Percentiles rank a stretch among this genome's conserved stretches.
Conservation (phyloP, 176 grass and related monocot genomes). For the Eragrostis nindensis region DNA sequence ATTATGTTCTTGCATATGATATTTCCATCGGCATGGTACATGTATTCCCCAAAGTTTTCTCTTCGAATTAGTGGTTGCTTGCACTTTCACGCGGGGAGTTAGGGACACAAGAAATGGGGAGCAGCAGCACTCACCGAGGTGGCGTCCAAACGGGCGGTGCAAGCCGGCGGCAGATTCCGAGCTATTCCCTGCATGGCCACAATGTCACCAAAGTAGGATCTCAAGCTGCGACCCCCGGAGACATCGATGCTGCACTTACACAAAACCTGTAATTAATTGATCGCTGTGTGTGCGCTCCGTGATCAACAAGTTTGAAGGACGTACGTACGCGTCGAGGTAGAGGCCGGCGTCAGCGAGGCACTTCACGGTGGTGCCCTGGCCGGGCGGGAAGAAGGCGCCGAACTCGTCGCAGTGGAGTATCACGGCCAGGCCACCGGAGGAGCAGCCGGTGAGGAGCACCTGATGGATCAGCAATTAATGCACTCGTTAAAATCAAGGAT, state of each 20-base stretch:
- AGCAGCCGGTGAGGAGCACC: constrained; percentile 77
- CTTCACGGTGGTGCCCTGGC: constrained; percentile 50
- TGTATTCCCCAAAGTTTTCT: no score
- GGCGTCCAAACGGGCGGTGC: constrained; percentile 68
- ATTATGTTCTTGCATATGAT: no score
- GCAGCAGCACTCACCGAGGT: constrained; percentile 51
- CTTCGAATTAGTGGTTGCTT: no score
- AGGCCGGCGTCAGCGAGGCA: constrained; percentile 84
- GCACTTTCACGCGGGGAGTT: no score
- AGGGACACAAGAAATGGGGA: neutral
- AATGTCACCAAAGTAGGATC: constrained; percentile 59
- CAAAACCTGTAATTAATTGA: neutral
- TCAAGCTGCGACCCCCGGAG: constrained; percentile 47
- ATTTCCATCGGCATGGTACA: no score
- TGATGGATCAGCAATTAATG: constrained; percentile 10
- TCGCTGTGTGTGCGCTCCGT: neutral
- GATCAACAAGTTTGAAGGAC: neutral
- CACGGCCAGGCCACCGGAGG: constrained; percentile 68
- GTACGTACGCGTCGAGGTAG: constrained; percentile 78
- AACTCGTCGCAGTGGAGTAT: constrained; percentile 87
- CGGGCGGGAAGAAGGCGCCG: constrained; percentile 44
- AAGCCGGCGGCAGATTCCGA: constrained; percentile 55
- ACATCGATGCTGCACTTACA: constrained; percentile 57
- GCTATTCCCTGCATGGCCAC: constrained; percentile 62
- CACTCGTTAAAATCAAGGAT: no score